These are phyloP conservation scores for Mycena galopus DNA, from an alignment of 768 basidiomycete species.

Conservation along the genomic window DNA sequence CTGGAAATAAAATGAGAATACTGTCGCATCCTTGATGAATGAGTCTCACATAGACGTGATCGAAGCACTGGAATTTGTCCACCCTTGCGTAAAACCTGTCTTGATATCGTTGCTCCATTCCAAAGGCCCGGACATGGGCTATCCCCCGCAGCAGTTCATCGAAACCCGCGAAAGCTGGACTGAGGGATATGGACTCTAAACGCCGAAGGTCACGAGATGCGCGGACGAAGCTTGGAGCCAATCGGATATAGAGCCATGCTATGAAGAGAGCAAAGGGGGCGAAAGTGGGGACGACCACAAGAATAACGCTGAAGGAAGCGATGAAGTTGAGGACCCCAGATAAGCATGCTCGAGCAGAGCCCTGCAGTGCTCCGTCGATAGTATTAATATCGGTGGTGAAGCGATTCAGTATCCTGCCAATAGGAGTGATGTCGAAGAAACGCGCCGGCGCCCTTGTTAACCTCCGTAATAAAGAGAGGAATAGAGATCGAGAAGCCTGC, in stretches of 20 bases:
- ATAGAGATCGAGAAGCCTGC: constrained; percentile 73
- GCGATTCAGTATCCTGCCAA: constrained; percentile 84
- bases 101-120: constrained; percentile 77
- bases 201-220: constrained; percentile 77
- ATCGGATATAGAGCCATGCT: constrained; percentile 74
- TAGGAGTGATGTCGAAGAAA: constrained; percentile 82
- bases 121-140: constrained; percentile 77
- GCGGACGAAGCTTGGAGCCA: constrained; percentile 71
- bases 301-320: constrained; percentile 73
- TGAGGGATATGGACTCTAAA: constrained; percentile 74
- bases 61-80: constrained; percentile 77
- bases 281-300: constrained; percentile 73
- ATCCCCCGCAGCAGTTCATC: constrained; percentile 79
- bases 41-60: constrained; percentile 74
- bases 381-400: constrained; percentile 84
- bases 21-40: constrained; percentile 36
- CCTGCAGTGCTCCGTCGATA: constrained; percentile 74
- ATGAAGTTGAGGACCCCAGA: constrained; percentile 71
- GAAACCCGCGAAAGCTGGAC: constrained; percentile 80
- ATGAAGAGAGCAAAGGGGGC: constrained; percentile 76
- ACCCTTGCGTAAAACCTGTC: constrained; percentile 71
- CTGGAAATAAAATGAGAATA: constrained; percentile 45
- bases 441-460: constrained; percentile 74
- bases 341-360: constrained; percentile 67
- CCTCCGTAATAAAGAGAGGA: constrained; percentile 64